Percentiles rank a stretch among this genome's conserved stretches.
These are phyloP conservation scores for Entophlyctis luteolus DNA, from an alignment of 192 early-diverging fungal genomes.

Conservation along the genomic window DNA sequence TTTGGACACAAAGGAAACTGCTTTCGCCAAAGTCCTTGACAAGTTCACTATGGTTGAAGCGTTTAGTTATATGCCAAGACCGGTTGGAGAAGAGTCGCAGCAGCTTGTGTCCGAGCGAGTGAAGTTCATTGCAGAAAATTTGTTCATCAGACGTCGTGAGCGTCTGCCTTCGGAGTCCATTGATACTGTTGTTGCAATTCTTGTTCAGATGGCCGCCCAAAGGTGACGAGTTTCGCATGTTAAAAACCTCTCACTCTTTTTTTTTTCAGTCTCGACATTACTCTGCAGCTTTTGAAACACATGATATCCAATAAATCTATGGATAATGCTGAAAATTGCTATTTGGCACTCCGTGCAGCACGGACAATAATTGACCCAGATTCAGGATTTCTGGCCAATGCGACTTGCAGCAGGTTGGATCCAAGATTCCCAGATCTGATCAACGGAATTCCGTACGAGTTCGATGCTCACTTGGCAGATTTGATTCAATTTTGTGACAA, in stretches of 20 bases:
- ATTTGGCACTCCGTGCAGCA: conserved; percentile 41
- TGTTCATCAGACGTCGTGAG: conserved; percentile 38
- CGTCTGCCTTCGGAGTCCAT: conserved; percentile 36
- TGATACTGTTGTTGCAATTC: conserved; percentile 40
- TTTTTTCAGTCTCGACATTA: conserved; percentile 30
- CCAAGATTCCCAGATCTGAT: conserved; percentile 33
- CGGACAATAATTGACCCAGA: conserved; percentile 45
- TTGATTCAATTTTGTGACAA: conserved; percentile 37
- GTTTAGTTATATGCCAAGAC: conserved; percentile 32
- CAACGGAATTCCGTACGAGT: conserved; percentile 35
- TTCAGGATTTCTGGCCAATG: conserved; percentile 33
- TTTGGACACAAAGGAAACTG: conserved; percentile 37
- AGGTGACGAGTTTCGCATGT: conserved; percentile 16
- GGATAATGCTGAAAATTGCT: conserved; percentile 31
- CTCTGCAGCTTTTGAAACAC: conserved; percentile 32
- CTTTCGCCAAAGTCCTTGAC: conserved; percentile 23
- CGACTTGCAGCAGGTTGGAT: conserved; percentile 21
- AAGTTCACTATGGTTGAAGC: conserved; percentile 25
- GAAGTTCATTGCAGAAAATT: conserved; percentile 40
- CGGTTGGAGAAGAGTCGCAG: conserved; percentile 35
- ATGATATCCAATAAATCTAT: conserved; percentile 27
- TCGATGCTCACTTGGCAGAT: conserved; percentile 28
- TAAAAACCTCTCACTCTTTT: background rate
- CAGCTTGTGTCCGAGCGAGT: conserved; percentile 36
- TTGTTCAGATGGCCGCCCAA: conserved; percentile 51